These are phyloP conservation scores for Syncephalastrum monosporum DNA, from an alignment of 371 early-diverging fungal genomes.

Conservation along the genomic window DNA sequence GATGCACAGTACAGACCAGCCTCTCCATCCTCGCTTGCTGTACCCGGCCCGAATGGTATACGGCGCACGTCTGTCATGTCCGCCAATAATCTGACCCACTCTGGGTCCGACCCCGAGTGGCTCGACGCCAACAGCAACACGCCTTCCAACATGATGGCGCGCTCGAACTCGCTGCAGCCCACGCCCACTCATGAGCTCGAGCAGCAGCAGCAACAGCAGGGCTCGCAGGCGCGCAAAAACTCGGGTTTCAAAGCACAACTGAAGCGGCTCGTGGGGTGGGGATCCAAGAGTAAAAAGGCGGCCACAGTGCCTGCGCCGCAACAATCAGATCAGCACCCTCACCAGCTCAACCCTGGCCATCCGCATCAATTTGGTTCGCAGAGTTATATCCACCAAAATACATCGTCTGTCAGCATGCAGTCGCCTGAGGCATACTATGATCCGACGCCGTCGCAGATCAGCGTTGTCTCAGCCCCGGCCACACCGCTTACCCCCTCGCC, in stretches of 20 bases:
- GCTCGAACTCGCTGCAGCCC: constrained; percentile 14
- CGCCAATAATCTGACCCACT: constrained; percentile 13
- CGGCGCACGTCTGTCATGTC: constrained; percentile 25
- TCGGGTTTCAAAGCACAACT: constrained; percentile 36
- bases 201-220: constrained; percentile 6
- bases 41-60: constrained; percentile 6
- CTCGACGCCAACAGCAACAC: constrained; percentile 3
- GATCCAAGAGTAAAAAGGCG: constrained; percentile 21
- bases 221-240: constrained; percentile 22
- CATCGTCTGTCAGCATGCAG: constrained; percentile 9
- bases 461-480: constrained; percentile 30
- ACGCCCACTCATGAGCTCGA: too few species aligned
- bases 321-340: constrained; percentile 3
- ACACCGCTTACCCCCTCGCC: constrained; percentile 28
- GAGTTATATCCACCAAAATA: constrained; percentile 10
- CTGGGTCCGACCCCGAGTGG: constrained; percentile 13
- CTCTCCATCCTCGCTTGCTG: too few species aligned
- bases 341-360: background rate
- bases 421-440: background rate
- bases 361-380: background rate
- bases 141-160: constrained; percentile 10
- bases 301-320: constrained; percentile 7
- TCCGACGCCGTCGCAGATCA: constrained; percentile 18
- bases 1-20: too few species aligned
- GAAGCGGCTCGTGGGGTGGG: constrained; percentile 48